A percentile compares a stretch with the other conserved stretches of the same genome.
These are phyloP conservation scores for Termitomyces sp. DNA, from an alignment of 768 basidiomycete species.

Conservation along the genomic window DNA sequence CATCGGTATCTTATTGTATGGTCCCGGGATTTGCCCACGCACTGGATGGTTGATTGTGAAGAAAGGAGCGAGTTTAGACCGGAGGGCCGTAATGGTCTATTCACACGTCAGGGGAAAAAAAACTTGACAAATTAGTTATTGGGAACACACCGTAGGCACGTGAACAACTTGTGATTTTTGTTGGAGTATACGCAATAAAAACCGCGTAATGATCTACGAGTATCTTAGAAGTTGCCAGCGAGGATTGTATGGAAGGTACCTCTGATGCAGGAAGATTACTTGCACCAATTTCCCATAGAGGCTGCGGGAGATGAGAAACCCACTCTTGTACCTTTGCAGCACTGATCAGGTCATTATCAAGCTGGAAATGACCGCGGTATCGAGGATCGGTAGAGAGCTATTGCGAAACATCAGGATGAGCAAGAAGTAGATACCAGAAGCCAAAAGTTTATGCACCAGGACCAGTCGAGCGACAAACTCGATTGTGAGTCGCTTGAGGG, in stretches of 20 bases:
- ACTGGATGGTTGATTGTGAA: constrained; percentile 74
- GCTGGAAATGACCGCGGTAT: constrained; percentile 45
- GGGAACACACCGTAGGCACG: constrained; percentile 33
- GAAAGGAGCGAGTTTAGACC: constrained; percentile 67
- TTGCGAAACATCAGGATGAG: not conserved
- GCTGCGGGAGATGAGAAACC: constrained; percentile 72
- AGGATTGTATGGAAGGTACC: constrained; percentile 31
- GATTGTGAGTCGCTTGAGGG: constrained; percentile 59
- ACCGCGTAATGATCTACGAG: constrained; percentile 47
- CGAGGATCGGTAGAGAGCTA: constrained; percentile 58
- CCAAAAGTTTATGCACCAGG: constrained; percentile 44
- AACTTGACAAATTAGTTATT: not conserved
- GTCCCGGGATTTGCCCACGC: constrained; percentile 70
- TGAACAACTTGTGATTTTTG: constrained; percentile 42
- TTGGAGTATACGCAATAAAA: constrained; percentile 59
- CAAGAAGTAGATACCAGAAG: constrained; percentile 1
- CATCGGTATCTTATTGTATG: constrained; percentile 63
- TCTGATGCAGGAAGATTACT: constrained; percentile 53
- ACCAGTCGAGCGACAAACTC: constrained; percentile 72
- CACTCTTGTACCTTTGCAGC: constrained; percentile 48
- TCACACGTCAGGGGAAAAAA: not conserved
- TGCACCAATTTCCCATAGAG: constrained; percentile 78
- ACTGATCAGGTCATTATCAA: constrained; percentile 22
- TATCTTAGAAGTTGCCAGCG: constrained; percentile 5
- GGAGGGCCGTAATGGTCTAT: constrained; percentile 46